Conservation (phyloP, 306 rosid species). For the Fragaria ananassa region DNA sequence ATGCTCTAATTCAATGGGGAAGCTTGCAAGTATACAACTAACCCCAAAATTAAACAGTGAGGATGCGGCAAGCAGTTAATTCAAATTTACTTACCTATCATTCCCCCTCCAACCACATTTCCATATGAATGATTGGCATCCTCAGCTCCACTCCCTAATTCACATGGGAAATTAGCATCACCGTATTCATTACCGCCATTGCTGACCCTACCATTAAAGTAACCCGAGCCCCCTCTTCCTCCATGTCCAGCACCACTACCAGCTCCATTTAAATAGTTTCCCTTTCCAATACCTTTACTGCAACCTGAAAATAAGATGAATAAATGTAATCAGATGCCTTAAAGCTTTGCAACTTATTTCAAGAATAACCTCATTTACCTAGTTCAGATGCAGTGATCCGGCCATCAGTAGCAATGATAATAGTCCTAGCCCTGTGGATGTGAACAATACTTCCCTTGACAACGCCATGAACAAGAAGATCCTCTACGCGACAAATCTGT, state of each 20-base stretch:
- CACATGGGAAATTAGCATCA: conserved; percentile 90
- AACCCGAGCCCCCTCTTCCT: conserved; percentile 96
- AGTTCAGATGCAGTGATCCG: conserved; percentile 70
- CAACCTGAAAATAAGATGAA: conserved; percentile 66
- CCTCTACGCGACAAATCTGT: conserved; percentile 98
- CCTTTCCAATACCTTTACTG: conserved; percentile 88
- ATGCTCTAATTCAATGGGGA: neutral
- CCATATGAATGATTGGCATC: conserved; percentile 66
- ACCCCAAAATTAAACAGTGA: neutral
- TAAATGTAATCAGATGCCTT: conserved; percentile 34
- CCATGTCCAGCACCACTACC: conserved; percentile 99
- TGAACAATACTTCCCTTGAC: conserved; percentile 92
- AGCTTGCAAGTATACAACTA: neutral
- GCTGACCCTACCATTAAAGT: conserved; percentile 71
- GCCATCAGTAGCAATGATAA: conserved; percentile 66
- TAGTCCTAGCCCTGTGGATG: conserved; percentile 96
- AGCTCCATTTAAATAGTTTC: conserved; percentile 93
- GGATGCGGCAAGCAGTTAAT: neutral
- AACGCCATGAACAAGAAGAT: conserved; percentile 80
- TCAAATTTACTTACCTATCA: conserved; percentile 60
- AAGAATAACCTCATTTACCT: conserved; percentile 42
- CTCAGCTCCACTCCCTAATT: conserved; percentile 93
- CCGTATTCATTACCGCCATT: conserved; percentile 85
- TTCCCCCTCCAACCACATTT: conserved; percentile 87
- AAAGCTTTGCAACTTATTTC: neutral